Base-by-base conservation (phyloP, 2,329 filamentous ascomycete species). In the Fusarium camptoceras region DNA sequence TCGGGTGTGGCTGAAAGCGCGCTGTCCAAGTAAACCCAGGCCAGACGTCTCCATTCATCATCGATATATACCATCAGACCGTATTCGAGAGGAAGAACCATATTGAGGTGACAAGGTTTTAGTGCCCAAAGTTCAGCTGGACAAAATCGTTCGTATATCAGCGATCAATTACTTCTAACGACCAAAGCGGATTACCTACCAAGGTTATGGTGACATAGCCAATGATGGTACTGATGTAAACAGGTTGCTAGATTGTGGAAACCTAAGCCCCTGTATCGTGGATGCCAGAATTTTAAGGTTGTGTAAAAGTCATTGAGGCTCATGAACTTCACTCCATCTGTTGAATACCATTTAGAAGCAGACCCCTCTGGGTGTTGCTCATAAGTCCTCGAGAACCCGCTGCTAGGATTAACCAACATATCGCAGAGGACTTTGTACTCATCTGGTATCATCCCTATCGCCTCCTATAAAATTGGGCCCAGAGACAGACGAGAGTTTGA, bases 21-120 rank as follows among this genome's bases (percentile, higher is more conserved):
- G 15, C 16, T 20, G 5, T 55, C 50, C 10, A 60, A 22, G 15
- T 49, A 60, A 7, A 37, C 44, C 50, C 57, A 60, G 42, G 51
- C 42, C 6, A 60, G 20, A n/a, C 22, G 25, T 8, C 1, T 3
- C 57, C 50, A 60, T 49, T 48, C n/a, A 15, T 37, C 18, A 18
- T 60, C 48, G 9, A 60, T 55, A 5, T 49, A 60, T 8, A 56
- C 24, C 50, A 55, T 42, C 9, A 56, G 43, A 7, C 58, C 58
- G 22, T 34, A 41, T 9, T 60, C 50, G 4, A 55, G 44, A 12
- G 49, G 57, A 20, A 42, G 48, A 20, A 20, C 1, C 7, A 11
- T 18, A 6, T 43, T 28, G 6, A 6, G 8, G 8, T 20, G 22
- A 20, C 27, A n/a, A 11, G 43, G 57, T 3, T 6, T 20, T 6